Evolutionary conservation across 768 basidiomycete genomes (phyloP).

Genomic region (Lyophyllum decastes): DNA sequence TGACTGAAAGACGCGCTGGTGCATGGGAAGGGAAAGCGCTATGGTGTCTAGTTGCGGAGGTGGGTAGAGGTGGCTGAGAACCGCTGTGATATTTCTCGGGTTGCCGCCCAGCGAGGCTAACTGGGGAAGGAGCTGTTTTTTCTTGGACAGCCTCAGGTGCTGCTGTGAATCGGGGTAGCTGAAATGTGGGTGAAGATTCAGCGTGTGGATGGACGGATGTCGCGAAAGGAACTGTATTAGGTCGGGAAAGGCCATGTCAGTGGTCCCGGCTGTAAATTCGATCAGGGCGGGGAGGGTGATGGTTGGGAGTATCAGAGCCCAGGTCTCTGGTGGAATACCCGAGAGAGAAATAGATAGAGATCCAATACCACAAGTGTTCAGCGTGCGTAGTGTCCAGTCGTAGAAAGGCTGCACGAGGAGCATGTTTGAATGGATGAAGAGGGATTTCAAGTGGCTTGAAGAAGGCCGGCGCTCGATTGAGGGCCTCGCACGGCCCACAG

Average conservation of each 20-base stretch:
- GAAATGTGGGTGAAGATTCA: conserved; percentile 21
- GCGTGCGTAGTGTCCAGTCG: conserved; percentile 22
- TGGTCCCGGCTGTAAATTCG: conserved; percentile 16
- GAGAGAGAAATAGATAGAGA: conserved; percentile 20
- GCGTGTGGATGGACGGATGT: conserved; percentile 21
- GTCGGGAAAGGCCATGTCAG: conserved; percentile 18
- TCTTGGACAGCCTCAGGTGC: conserved; percentile 4
- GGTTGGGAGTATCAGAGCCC: conserved; percentile 17
- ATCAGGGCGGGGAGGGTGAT: conserved; percentile 23
- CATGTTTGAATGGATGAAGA: conserved; percentile 20
- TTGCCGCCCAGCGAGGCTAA: conserved; percentile 22
- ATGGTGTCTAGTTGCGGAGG: conserved; percentile 10
- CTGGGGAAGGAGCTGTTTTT: conserved; percentile 11
- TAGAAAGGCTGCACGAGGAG: conserved; percentile 21
- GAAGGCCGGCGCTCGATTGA: neutral
- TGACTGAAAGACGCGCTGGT: conserved; percentile 19
- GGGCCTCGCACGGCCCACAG: neutral
- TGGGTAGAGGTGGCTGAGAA: conserved; percentile 16
- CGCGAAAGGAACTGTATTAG: conserved; percentile 25
- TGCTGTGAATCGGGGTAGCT: neutral
- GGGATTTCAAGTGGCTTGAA: conserved; percentile 9
- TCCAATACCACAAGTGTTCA: conserved; percentile 18
- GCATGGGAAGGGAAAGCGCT: conserved; percentile 18
- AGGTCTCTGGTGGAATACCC: conserved; percentile 13
- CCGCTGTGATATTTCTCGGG: conserved; percentile 13